These are phyloP conservation scores for Przewalskia tangutica DNA, from an alignment of 257 asterid species.

Conservation along the genomic window DNA sequence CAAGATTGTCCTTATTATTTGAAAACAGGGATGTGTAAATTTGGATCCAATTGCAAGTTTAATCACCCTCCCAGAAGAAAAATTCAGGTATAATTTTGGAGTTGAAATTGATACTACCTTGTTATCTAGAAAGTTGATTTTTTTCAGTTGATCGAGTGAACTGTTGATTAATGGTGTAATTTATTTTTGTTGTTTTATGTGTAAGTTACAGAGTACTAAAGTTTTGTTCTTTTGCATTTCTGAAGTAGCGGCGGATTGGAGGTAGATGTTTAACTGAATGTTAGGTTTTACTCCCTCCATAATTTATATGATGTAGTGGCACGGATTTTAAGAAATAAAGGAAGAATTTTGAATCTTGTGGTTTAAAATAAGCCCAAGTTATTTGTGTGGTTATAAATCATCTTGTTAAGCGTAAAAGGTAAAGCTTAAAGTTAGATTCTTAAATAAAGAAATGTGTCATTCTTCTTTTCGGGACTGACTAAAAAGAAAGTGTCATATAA, in stretches of 20 bases:
- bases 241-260: background rate
- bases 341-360: too few species aligned
- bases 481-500: too few species aligned
- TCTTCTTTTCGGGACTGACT: too few species aligned
- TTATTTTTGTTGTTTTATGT: background rate
- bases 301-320: too few species aligned
- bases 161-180: background rate
- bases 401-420: too few species aligned
- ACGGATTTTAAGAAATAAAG: too few species aligned
- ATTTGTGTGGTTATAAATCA: too few species aligned
- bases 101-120: background rate
- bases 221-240: background rate
- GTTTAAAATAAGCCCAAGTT: too few species aligned
- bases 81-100: slow-evolving; percentile 36
- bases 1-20: slow-evolving; percentile 72
- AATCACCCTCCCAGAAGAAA: slow-evolving; percentile 72
- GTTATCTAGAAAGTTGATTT: background rate
- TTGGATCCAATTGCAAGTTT: slow-evolving; percentile 76
- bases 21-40: slow-evolving; percentile 78
- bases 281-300: background rate
- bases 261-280: background rate
- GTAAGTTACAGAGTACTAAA: background rate
- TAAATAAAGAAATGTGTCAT: too few species aligned
- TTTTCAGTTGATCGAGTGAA: background rate
- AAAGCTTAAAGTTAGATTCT: too few species aligned